Base-by-base conservation (phyloP, 2,329 filamentous ascomycete genomes). In the Alternaria atra region DNA sequence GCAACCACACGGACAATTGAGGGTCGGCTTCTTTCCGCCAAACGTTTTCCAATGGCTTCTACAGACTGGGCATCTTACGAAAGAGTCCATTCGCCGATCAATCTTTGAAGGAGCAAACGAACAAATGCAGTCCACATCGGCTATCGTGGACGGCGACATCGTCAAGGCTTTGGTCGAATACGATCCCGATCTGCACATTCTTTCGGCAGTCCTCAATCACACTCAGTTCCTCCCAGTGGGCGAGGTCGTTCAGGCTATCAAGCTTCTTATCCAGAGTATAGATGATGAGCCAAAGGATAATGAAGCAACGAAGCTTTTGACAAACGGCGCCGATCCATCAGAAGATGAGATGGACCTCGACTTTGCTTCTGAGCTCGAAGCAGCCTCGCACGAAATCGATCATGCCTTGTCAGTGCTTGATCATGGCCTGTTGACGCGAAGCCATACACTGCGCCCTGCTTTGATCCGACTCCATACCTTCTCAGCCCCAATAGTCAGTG, bases 391-490 rank as follows among this genome's bases (percentile, higher is more conserved):
- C 40, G 89, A 92, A 72, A 84, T 94, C 48, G 85, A 89, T 55
- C 83, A 89, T 59, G 90, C 90, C 4, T 85, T 92, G 62, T 87
- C 88, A 52, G 87, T 91, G 63, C 81, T 93, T 5, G 86, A 88
- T 52, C 84, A 88, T 66, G 88, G 90, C 30, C 85, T 88, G 43
- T 84, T 85, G 62, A 83, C 86, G 55, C 87, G 90, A 32, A 87
- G 87, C 43, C 83, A 86, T 46, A 87, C 89, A 5, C 80, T 94
- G 10, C 90, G 89, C 25, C 81, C 89, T 15, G 89, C 90, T 0
- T 87, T 94, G 48, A 85, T 86, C 51, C 90, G 91, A 72, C 84
- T 94, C 5, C 89, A 88, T 73, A 84, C 85, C 23, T 90, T 91
- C 66, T 87, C 91, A 5, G 80, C 84, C 5, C 71, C 83, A 0